Evolutionary conservation across 257 asterid genomes (phyloP).

Genomic region (Agastache rugosa): DNA sequence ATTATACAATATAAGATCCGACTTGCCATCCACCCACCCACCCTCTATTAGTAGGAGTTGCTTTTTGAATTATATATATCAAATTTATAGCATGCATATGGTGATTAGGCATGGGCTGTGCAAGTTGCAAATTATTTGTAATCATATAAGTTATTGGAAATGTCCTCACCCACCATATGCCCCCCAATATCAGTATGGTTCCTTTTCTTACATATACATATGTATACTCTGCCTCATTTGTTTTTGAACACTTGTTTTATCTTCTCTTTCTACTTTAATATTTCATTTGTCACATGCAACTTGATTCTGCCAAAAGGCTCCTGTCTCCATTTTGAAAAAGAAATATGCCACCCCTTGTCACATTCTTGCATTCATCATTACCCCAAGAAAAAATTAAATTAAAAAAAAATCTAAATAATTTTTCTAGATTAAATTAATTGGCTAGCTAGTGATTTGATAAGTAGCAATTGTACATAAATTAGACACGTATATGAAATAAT

Average conservation of each 20-base stretch:
- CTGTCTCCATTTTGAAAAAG: conserved; percentile 38
- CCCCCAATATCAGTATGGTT: conserved; percentile 31
- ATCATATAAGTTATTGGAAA: conserved; percentile 6
- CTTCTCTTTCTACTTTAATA: conserved; percentile 26
- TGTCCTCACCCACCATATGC: conserved; percentile 37
- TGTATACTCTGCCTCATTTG: conserved; percentile 17
- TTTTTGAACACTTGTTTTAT: conserved; percentile 34
- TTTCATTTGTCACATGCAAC: conserved; percentile 56
- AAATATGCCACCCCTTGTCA: conserved; percentile 42
- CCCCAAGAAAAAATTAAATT: background rate
- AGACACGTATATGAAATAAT: background rate
- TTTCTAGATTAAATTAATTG: background rate
- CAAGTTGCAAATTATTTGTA: conserved; percentile 44
- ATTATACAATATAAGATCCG: too few relatives aligned
- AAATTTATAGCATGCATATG: conserved; percentile 28
- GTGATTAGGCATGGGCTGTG: conserved; percentile 43
- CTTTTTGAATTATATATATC: conserved; percentile 25
- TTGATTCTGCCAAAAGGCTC: conserved; percentile 44
- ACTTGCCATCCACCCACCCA: background rate
- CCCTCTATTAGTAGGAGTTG: conserved; percentile 34
- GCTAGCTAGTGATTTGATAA: background rate
- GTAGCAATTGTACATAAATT: background rate
- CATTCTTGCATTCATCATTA: conserved; percentile 35
- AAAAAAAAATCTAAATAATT: background rate
- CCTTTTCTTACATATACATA: conserved; percentile 5